Conservation (phyloP, 1,139 yeast species). For the Torulaspora globosa region DNA sequence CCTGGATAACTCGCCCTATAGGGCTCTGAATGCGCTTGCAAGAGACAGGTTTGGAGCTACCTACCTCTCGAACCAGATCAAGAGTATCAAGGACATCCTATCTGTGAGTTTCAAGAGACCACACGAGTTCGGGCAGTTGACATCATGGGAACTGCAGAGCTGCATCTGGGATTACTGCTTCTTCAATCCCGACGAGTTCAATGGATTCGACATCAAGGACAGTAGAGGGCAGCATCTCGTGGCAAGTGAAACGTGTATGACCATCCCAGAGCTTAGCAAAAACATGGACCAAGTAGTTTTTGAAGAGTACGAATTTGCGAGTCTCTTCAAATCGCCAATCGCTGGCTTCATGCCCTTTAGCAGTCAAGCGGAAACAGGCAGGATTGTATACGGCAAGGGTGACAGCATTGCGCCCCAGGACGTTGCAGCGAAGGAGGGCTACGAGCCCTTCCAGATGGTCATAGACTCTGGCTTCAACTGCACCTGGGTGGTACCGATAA, state of each 20-base stretch:
- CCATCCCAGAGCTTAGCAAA: slow-evolving; percentile 75
- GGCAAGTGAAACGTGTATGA: slow-evolving; percentile 67
- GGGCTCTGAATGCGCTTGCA: slow-evolving; percentile 65
- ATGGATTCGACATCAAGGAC: slow-evolving; percentile 27
- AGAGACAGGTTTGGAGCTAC: slow-evolving; percentile 72
- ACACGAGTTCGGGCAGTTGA: slow-evolving; percentile 79
- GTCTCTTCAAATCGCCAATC: slow-evolving; percentile 47
- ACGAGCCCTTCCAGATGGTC: slow-evolving; percentile 54
- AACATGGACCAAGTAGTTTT: slow-evolving; percentile 89
- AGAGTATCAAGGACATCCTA: slow-evolving; percentile 65
- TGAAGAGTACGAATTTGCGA: slow-evolving; percentile 84
- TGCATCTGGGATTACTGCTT: slow-evolving; percentile 89
- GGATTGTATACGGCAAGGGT: slow-evolving; percentile 23
- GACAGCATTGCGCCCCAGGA: slow-evolving; percentile 12
- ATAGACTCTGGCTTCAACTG: slow-evolving; percentile 86
- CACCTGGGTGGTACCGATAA: slow-evolving; percentile 82
- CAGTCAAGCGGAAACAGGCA: slow-evolving; percentile 22
- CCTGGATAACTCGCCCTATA: slow-evolving; percentile 40
- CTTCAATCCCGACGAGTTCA: slow-evolving; percentile 38
- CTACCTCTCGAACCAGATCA: slow-evolving; percentile 68
- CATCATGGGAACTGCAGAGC: slow-evolving; percentile 89
- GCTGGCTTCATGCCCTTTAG: slow-evolving; percentile 61
- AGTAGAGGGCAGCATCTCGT: slow-evolving; percentile 39
- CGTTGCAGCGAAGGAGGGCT: slow-evolving; percentile 1
- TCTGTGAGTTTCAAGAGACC: slow-evolving; percentile 78